Conservation (phyloP, 176 grass and related monocot genomes). For the Aegilops tauschii region DNA sequence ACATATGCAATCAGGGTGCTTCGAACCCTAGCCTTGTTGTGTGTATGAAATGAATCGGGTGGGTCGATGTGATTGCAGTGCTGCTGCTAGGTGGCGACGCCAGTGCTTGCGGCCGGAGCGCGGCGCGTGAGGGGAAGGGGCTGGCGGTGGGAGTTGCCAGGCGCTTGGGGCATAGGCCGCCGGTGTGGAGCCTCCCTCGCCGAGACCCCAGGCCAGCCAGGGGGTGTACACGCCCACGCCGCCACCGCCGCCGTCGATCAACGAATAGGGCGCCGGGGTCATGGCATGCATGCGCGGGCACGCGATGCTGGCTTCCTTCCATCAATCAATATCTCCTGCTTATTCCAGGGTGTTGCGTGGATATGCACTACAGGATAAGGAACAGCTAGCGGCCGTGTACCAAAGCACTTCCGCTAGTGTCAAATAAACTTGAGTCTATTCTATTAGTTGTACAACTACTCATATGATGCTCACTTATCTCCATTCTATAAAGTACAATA, state of each 20-base stretch:
- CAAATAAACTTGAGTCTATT: neutral
- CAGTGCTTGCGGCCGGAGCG: neutral
- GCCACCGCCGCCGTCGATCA: neutral
- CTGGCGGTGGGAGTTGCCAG: neutral
- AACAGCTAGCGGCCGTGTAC: neutral
- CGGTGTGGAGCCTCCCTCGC: conserved; percentile 1
- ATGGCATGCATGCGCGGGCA: neutral
- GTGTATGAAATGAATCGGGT: neutral
- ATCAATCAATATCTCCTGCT: neutral
- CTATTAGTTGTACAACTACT: no score
- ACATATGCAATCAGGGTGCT: neutral
- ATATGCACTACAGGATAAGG: neutral
- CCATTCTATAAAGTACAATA: no score
- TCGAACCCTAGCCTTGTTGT: neutral
- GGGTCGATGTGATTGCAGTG: neutral
- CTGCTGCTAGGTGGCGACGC: neutral
- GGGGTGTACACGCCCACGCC: neutral
- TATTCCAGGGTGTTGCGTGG: neutral
- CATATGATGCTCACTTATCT: no score
- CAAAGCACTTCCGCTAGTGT: neutral
- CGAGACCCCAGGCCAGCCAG: neutral
- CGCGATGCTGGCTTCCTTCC: neutral
- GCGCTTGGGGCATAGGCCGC: neutral
- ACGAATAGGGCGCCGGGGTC: neutral
- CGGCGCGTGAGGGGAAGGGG: neutral